Evolutionary conservation across 2,329 filamentous ascomycete genomes (phyloP).

Genomic region (Colletotrichum siamense): DNA sequence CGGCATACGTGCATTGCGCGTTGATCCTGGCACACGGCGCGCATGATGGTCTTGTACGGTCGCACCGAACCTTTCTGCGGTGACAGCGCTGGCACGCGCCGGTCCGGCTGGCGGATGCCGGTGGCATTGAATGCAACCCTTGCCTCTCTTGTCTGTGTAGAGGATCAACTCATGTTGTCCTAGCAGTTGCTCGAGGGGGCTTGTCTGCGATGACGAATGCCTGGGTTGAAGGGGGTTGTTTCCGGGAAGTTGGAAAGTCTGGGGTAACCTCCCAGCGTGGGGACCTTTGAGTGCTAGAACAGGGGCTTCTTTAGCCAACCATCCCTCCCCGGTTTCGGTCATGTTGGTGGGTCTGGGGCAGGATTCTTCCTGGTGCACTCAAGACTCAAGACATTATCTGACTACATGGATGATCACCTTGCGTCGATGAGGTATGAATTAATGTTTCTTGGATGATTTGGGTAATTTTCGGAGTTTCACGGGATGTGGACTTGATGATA

Average conservation of each 20-base stretch:
- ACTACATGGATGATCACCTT: neutral
- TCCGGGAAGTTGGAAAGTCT: neutral
- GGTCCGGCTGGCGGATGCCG: conserved; percentile 5
- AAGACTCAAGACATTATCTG: neutral
- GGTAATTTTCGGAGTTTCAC: neutral
- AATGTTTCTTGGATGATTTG: neutral
- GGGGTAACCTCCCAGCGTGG: neutral
- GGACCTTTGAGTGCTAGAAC: neutral
- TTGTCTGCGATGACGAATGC: too few species aligned
- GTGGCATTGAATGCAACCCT: neutral
- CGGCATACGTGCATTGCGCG: conserved; percentile 38
- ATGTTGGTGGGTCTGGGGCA: neutral
- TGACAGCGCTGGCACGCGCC: conserved; percentile 45
- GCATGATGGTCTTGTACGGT: conserved; percentile 42
- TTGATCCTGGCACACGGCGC: conserved; percentile 38
- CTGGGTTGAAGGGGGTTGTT: neutral
- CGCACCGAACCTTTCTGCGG: conserved; percentile 44
- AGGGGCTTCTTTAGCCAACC: neutral
- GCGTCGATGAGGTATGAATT: accelerated
- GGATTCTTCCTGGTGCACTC: neutral
- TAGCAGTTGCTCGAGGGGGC: neutral
- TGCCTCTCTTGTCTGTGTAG: neutral
- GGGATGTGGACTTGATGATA: neutral
- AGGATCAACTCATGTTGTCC: neutral
- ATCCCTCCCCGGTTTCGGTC: neutral